These are phyloP conservation scores for Dissophora ornata DNA, from an alignment of 192 early-diverging fungal genomes.

Conservation along the genomic window DNA sequence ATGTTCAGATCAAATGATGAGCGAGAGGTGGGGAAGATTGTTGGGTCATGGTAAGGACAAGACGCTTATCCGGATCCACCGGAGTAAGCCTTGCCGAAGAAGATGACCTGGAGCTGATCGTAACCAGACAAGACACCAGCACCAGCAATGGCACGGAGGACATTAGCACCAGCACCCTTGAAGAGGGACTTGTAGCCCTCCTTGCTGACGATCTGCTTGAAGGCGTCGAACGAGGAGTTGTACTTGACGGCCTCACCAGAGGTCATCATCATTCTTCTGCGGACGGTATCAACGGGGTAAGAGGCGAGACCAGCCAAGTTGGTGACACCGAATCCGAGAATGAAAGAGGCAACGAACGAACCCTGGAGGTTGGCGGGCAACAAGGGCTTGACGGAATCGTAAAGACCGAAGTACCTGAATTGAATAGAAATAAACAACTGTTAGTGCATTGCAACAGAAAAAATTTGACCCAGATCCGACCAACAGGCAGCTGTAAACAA, in stretches of 20 bases:
- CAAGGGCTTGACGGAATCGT: constrained; percentile 66
- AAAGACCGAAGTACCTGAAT: constrained; percentile 76
- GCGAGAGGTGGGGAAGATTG: neutral
- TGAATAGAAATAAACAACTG: too few relatives aligned
- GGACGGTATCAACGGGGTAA: constrained; percentile 98
- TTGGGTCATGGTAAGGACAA: neutral
- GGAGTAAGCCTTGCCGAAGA: constrained; percentile 60
- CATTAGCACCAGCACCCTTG: constrained; percentile 99
- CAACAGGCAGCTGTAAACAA: too few relatives aligned
- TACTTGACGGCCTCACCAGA: constrained; percentile 93
- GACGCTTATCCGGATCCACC: constrained; percentile 55
- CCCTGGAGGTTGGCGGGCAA: constrained; percentile 47
- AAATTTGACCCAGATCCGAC: neutral
- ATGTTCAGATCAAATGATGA: constrained; percentile 14
- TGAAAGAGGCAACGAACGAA: constrained; percentile 59
- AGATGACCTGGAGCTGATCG: constrained; percentile 77
- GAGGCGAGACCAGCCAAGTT: constrained; percentile 89
- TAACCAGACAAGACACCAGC: constrained; percentile 91
- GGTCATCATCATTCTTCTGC: constrained; percentile 97
- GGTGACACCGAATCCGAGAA: constrained; percentile 84
- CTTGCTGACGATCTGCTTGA: constrained; percentile 88
- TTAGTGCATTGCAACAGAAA: too few relatives aligned
- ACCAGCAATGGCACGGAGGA: constrained; percentile 97
- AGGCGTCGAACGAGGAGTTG: constrained; percentile 85
- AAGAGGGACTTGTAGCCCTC: constrained; percentile 95